Evolutionary conservation across 1,284 basidiomycete genomes (phyloP).

Genomic region (Fomes fomentarius): DNA sequence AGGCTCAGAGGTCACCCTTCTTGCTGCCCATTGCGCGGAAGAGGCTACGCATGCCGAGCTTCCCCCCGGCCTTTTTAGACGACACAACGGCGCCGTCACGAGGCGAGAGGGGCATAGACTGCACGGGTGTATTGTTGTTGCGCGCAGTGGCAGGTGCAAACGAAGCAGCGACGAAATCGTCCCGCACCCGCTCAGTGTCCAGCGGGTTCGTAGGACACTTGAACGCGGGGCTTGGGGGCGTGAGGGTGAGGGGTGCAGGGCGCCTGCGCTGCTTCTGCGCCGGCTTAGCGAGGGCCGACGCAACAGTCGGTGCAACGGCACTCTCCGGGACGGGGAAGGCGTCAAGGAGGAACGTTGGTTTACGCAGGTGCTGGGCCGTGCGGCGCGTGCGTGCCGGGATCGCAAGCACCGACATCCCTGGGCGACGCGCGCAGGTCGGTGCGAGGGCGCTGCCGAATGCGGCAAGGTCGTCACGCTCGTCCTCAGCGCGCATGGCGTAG

Average conservation of each 20-base stretch:
- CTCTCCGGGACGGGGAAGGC: constrained; percentile 32
- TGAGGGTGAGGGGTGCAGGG: constrained; percentile 33
- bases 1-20: constrained; percentile 21
- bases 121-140: constrained; percentile 2
- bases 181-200: constrained; percentile 27
- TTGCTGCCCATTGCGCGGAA: constrained; percentile 25
- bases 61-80: constrained; percentile 16
- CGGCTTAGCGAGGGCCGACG: background rate
- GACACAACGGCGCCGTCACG: constrained; percentile 1
- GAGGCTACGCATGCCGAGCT: constrained; percentile 21
- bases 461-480: constrained; percentile 38
- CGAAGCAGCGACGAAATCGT: constrained; percentile 34
- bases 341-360: constrained; percentile 37
- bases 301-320: constrained; percentile 3
- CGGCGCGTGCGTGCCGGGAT: constrained; percentile 36
- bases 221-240: constrained; percentile 30
- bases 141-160: constrained; percentile 28
- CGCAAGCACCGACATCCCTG: constrained; percentile 36
- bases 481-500: constrained; percentile 48
- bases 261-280: constrained; percentile 27
- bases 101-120: constrained; percentile 8
- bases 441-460: constrained; percentile 32
- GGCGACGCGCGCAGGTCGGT: constrained; percentile 29
- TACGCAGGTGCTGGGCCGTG: constrained; percentile 36
- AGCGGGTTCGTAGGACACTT: constrained; percentile 35